These are phyloP conservation scores for Trametes polyzona DNA, from an alignment of 1,284 basidiomycete genomes.

Conservation along the genomic window DNA sequence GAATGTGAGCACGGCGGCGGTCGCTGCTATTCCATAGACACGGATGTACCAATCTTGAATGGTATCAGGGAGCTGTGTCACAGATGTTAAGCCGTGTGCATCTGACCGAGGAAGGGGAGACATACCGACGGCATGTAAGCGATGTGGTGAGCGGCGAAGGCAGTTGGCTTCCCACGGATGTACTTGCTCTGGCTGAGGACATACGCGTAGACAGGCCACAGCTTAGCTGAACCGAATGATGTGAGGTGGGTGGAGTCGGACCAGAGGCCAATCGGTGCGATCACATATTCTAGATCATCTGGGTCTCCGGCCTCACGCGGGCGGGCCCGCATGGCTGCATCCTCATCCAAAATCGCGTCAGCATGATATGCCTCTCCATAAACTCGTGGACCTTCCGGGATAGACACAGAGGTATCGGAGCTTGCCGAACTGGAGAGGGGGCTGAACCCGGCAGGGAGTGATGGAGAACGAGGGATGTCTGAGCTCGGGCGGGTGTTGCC, in stretches of 20 bases:
- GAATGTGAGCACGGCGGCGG: constrained; percentile 24
- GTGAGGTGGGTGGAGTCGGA: constrained; percentile 43
- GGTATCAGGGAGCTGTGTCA: constrained; percentile 28
- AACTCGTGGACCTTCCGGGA: background rate
- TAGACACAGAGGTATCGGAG: background rate
- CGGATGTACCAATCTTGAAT: constrained; percentile 32
- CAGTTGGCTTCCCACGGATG: constrained; percentile 25
- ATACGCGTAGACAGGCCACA: constrained; percentile 45
- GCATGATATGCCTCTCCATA: constrained; percentile 12
- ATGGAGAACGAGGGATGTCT: background rate
- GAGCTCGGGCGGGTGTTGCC: background rate
- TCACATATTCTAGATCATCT: constrained; percentile 24
- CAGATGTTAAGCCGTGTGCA: background rate
- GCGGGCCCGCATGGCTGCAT: constrained; percentile 19
- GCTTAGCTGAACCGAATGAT: constrained; percentile 36
- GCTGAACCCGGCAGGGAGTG: background rate
- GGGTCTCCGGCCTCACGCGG: constrained; percentile 7
- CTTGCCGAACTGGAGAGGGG: background rate
- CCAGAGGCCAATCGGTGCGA: constrained; percentile 24
- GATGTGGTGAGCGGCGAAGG: constrained; percentile 37
- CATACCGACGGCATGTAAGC: constrained; percentile 38
- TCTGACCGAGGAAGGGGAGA: background rate
- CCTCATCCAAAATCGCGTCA: constrained; percentile 23
- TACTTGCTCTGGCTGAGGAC: constrained; percentile 45
- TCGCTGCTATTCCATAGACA: constrained; percentile 18